phyloP scores from a whole-genome alignment of 169 alveolate genomes.

The Plasmodium vinckei region DNA sequence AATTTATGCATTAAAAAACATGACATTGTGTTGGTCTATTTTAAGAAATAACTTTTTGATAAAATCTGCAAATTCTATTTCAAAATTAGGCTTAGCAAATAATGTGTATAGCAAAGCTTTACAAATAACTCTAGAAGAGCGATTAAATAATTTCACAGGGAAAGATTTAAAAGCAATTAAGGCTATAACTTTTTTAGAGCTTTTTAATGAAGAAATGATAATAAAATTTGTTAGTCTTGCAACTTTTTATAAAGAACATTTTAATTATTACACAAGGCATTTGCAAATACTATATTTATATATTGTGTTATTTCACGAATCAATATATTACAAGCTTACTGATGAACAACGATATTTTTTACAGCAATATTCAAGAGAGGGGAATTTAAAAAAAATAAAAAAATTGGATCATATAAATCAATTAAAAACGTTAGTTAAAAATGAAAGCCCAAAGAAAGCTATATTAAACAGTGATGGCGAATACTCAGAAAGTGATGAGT shows the following conservation, averaged over 20 bases:
- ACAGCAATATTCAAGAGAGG: constrained; percentile 33
- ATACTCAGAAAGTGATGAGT: background rate
- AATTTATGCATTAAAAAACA: constrained; percentile 81
- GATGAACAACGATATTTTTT: constrained; percentile 42
- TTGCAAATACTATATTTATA: constrained; percentile 80
- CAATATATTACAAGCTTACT: constrained; percentile 28
- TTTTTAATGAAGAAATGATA: constrained; percentile 83
- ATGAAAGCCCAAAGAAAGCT: background rate
- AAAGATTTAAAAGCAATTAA: constrained; percentile 20
- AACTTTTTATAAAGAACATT: constrained; percentile 79
- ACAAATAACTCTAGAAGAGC: constrained; percentile 76
- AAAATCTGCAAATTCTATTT: constrained; percentile 82
- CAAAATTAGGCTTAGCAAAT: constrained; percentile 81
- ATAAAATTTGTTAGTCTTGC: constrained; percentile 77
- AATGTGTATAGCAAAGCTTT: constrained; percentile 79
- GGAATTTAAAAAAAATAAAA: constrained; percentile 45
- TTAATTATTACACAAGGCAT: constrained; percentile 80
- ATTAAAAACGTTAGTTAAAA: background rate
- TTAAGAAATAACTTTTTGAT: constrained; percentile 84
- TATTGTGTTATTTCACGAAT: constrained; percentile 29
- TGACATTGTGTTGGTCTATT: constrained; percentile 86
- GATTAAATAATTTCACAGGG: constrained; percentile 79
- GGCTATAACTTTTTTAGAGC: constrained; percentile 78
- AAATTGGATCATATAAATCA: background rate
- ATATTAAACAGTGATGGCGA: background rate